Evolutionary conservation across 331 rosid species (phyloP).

Genomic region (Dryas integrifolia): DNA sequence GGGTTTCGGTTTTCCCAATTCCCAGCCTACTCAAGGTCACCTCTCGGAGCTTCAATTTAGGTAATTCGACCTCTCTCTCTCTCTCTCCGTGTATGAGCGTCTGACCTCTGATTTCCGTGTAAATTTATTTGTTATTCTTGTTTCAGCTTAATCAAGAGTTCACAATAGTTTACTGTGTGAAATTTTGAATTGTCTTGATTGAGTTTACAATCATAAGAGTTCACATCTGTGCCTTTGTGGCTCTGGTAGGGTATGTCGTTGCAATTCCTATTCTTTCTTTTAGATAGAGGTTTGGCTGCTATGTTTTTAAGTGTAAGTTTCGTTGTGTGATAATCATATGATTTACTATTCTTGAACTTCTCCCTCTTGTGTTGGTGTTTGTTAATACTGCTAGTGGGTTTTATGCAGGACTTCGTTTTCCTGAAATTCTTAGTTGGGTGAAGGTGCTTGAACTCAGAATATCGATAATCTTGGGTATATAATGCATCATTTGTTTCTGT

Average conservation of each 20-base stretch:
- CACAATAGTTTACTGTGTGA: background rate
- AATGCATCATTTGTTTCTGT: slow-evolving; percentile 61
- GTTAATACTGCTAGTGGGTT: background rate
- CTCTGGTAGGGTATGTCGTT: background rate
- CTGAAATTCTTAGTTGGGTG: background rate
- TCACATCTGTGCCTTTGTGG: background rate
- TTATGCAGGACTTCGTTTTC: slow-evolving; percentile 12
- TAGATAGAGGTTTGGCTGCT: background rate
- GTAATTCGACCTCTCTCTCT: too few species aligned
- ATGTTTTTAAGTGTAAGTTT: background rate
- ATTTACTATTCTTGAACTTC: background rate
- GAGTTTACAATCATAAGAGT: background rate
- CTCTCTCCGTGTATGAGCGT: background rate
- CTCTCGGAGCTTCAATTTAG: too few species aligned
- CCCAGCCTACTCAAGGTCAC: too few species aligned
- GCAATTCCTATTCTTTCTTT: background rate
- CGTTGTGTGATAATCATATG: background rate
- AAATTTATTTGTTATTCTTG: background rate
- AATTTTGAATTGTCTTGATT: background rate
- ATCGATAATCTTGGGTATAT: background rate
- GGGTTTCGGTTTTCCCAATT: too few species aligned
- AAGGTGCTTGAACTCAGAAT: background rate
- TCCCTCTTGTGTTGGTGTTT: background rate
- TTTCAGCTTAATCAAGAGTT: background rate
- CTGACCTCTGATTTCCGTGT: background rate